Evolutionary conservation across 2,329 filamentous ascomycete genomes (phyloP).

Genomic region (Talaromyces islandicus): DNA sequence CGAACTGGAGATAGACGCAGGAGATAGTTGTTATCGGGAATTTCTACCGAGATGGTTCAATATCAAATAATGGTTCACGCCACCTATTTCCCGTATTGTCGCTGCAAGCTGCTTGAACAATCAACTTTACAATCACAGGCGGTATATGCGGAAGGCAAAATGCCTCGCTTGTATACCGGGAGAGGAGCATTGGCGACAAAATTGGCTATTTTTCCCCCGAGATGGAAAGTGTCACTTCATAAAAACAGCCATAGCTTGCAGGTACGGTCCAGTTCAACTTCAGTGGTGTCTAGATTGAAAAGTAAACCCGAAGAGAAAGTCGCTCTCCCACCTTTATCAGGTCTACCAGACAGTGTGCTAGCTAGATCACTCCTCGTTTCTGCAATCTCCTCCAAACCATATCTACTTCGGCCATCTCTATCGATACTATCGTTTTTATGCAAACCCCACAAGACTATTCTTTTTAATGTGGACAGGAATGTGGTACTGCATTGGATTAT

Average conservation of each 20-base stretch:
- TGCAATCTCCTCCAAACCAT: neutral
- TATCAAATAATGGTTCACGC: neutral
- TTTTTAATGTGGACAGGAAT: constrained; percentile 41
- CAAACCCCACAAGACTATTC: neutral
- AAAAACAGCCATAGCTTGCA: neutral
- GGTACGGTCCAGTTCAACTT: neutral
- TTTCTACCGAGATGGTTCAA: neutral
- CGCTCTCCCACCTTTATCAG: neutral
- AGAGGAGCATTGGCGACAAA: neutral
- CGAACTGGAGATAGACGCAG: neutral
- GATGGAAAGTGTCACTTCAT: neutral
- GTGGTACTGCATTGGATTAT: constrained; percentile 39
- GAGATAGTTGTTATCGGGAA: neutral
- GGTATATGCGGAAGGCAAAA: neutral
- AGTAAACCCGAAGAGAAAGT: neutral
- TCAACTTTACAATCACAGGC: neutral
- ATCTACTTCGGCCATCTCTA: neutral
- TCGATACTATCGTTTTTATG: neutral
- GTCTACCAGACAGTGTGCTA: neutral
- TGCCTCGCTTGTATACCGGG: neutral
- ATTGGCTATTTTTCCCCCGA: neutral
- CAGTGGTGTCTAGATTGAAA: neutral
- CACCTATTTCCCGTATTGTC: neutral
- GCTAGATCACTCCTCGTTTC: neutral
- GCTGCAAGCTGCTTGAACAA: neutral